Evolutionary conservation across 2,329 filamentous ascomycete genomes (phyloP).

Genomic region (Cytospora mali): DNA sequence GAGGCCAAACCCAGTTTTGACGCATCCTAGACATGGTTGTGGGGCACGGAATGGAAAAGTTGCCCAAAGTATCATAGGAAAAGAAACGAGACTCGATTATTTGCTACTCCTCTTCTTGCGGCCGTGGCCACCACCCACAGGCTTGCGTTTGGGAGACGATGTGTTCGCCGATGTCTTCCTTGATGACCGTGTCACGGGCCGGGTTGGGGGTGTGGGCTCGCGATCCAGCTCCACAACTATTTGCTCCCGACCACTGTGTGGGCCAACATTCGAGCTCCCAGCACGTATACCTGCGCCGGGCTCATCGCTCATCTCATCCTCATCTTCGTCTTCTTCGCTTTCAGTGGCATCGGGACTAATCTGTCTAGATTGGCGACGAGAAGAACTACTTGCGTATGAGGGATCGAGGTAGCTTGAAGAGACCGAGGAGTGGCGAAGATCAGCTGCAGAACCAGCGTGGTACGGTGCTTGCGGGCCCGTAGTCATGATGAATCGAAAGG

Average conservation of each 20-base stretch:
- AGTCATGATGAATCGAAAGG: slow-evolving; percentile 59
- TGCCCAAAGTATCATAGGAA: slow-evolving; percentile 19
- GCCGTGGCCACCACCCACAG: slow-evolving; percentile 35
- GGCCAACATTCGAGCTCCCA: slow-evolving; percentile 21
- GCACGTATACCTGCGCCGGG: slow-evolving; percentile 23
- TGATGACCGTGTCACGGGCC: slow-evolving; percentile 35
- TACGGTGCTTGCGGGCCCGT: slow-evolving; percentile 45
- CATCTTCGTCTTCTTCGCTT: slow-evolving; percentile 23
- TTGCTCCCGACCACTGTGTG: slow-evolving; percentile 38
- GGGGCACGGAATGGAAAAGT: not conserved
- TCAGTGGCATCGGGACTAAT: slow-evolving; percentile 21
- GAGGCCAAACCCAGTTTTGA: not conserved
- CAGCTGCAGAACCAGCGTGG: slow-evolving; percentile 37
- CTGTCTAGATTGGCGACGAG: slow-evolving; percentile 25
- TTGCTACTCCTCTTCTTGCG: slow-evolving; percentile 32
- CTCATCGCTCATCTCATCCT: slow-evolving; percentile 41
- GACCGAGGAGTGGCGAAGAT: slow-evolving; percentile 44
- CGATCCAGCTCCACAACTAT: slow-evolving; percentile 44
- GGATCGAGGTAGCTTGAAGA: slow-evolving; percentile 29
- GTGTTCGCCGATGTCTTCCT: slow-evolving; percentile 40
- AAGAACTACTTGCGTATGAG: slow-evolving; percentile 10
- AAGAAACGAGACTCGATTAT: slow-evolving; percentile 11
- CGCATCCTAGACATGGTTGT: slow-evolving; percentile 1
- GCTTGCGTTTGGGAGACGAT: slow-evolving; percentile 44
- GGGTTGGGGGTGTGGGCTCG: slow-evolving; percentile 29